A percentile compares a stretch with the other conserved stretches of the same genome.
These are phyloP conservation scores for Colletotrichum orbiculare DNA, from an alignment of 2,329 filamentous ascomycete species.

Conservation along the genomic window DNA sequence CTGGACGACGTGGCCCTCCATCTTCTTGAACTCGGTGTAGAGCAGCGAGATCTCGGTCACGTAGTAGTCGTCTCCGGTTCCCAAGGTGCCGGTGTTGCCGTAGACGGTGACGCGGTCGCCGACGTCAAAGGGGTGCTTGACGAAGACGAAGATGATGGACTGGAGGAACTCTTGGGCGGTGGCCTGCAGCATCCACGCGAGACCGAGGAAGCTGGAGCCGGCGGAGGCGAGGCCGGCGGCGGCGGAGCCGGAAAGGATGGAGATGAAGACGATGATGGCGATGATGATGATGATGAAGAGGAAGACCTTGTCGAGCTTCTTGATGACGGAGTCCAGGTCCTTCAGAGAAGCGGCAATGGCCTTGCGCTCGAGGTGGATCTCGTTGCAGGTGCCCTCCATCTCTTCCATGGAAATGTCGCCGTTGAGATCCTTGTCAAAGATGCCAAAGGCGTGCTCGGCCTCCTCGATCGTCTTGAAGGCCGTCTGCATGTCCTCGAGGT, in stretches of 20 bases:
- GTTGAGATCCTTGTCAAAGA: slow-evolving; percentile 97
- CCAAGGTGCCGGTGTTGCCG: slow-evolving; percentile 82
- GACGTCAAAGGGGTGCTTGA: slow-evolving; percentile 97
- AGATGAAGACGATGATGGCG: slow-evolving; percentile 86
- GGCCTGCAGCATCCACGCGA: slow-evolving; percentile 92
- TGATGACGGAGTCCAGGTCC: slow-evolving; percentile 92
- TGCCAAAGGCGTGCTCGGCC: slow-evolving; percentile 86
- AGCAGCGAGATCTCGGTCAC: slow-evolving; percentile 93
- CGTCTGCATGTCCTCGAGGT: slow-evolving; percentile 79
- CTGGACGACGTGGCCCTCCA: slow-evolving; percentile 96
- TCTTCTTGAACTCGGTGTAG: slow-evolving; percentile 98
- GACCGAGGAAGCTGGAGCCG: slow-evolving; percentile 85
- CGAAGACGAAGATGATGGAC: slow-evolving; percentile 93
- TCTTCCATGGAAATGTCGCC: slow-evolving; percentile 97
- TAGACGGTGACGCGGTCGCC: slow-evolving; percentile 94
- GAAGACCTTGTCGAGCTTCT: slow-evolving; percentile 89
- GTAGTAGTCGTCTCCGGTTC: slow-evolving; percentile 92
- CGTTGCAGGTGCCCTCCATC: slow-evolving; percentile 90
- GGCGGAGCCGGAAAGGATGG: slow-evolving; percentile 90
- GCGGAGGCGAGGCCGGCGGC: slow-evolving; percentile 90
- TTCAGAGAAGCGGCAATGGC: slow-evolving; percentile 95
- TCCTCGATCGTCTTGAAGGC: slow-evolving; percentile 88
- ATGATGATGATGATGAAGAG: slow-evolving; percentile 87
- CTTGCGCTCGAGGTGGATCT: slow-evolving; percentile 94
- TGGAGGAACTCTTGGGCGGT: slow-evolving; percentile 96